These are phyloP conservation scores for Trichoderma sp. DNA, from an alignment of 2,329 filamentous ascomycete genomes.

Conservation along the genomic window DNA sequence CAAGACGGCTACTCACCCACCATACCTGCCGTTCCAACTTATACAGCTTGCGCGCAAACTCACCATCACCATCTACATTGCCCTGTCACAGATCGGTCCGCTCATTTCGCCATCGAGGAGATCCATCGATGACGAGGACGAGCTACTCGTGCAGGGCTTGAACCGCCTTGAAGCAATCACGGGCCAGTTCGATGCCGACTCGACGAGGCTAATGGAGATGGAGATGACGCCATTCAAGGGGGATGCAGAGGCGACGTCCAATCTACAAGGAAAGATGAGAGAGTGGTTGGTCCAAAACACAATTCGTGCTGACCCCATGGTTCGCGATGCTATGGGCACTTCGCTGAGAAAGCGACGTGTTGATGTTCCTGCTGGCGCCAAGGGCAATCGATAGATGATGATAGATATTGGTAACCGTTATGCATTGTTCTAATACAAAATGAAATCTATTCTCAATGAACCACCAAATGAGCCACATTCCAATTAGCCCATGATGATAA, in stretches of 20 bases:
- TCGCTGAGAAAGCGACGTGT: conserved; percentile 62
- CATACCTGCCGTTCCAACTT: conserved; percentile 82
- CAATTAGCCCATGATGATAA: background rate
- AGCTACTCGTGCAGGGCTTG: conserved; percentile 59
- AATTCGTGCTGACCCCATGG: conserved; percentile 75
- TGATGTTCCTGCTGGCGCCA: conserved; percentile 62
- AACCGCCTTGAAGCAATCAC: conserved; percentile 63
- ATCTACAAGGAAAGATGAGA: conserved; percentile 65
- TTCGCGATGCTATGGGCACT: conserved; percentile 72
- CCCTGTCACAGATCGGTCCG: conserved; percentile 76
- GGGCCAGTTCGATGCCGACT: conserved; percentile 64
- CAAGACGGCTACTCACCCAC: conserved; percentile 46
- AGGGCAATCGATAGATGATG: conserved; percentile 43
- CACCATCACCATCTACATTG: conserved; percentile 77
- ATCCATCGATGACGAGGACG: conserved; percentile 43
- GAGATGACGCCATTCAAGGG: conserved; percentile 79
- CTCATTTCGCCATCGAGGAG: conserved; percentile 45
- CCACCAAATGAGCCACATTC: background rate
- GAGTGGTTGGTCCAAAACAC: conserved; percentile 89
- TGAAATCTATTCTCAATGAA: background rate
- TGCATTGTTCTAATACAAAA: background rate
- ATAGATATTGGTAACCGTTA: background rate
- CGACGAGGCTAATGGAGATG: conserved; percentile 67
- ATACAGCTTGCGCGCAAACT: conserved; percentile 73
- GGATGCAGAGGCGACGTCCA: conserved; percentile 62